Conservation (phyloP, 768 basidiomycete genomes). For the Tephrocybe sp. region DNA sequence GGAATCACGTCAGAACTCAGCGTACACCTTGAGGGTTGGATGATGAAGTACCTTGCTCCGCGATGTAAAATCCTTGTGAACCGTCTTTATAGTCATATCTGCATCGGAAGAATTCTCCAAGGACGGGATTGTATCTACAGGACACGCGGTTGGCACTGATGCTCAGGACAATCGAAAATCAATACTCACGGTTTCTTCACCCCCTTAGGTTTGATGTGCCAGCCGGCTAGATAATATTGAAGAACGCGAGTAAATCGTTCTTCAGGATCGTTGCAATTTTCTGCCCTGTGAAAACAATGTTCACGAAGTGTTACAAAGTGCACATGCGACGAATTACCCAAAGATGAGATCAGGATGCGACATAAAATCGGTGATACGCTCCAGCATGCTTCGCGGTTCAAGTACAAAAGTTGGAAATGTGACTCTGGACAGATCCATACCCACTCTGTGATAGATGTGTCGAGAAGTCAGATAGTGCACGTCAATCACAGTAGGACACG, state of each 20-base stretch:
- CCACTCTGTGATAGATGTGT: conserved; percentile 54
- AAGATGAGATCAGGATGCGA: conserved; percentile 97
- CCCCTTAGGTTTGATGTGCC: conserved; percentile 99
- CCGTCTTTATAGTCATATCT: conserved; percentile 90
- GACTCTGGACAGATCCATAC: conserved; percentile 95
- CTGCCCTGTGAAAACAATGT: conserved; percentile 51
- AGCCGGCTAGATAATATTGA: conserved; percentile 95
- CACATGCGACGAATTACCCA: conserved; percentile 53
- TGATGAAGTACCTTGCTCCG: conserved; percentile 76
- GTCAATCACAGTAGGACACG: conserved; percentile 17
- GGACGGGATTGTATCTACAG: conserved; percentile 88
- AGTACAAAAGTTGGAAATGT: conserved; percentile 94
- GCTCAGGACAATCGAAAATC: conserved; percentile 1
- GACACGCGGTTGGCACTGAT: conserved; percentile 1
- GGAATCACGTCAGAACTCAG: conserved; percentile 7
- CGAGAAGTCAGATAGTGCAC: conserved; percentile 1
- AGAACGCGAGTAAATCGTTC: conserved; percentile 90
- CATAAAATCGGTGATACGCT: conserved; percentile 99
- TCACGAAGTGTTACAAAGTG: neutral
- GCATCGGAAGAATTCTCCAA: conserved; percentile 98
- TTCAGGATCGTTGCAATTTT: conserved; percentile 75
- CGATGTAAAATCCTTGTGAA: conserved; percentile 90
- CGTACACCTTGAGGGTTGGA: neutral
- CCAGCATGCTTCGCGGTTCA: conserved; percentile 95
- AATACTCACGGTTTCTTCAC: conserved; percentile 94